These are phyloP conservation scores for Laetiporus sulphureus DNA, from an alignment of 1,284 basidiomycete species.

Conservation along the genomic window DNA sequence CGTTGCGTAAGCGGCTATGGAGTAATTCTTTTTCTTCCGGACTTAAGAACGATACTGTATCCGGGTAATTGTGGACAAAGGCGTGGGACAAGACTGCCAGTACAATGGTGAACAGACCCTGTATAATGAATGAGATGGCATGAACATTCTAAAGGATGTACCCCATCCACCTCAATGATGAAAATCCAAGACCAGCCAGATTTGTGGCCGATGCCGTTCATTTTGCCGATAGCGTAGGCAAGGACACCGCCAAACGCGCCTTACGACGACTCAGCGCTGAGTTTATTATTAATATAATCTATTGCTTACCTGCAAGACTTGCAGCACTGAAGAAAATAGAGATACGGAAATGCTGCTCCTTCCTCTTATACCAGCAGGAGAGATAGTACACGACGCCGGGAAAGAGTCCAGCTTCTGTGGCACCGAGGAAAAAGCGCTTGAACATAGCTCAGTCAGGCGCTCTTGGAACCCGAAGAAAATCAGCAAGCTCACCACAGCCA, in stretches of 20 bases:
- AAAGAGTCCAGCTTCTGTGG: slow-evolving; percentile 39
- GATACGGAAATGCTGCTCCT: slow-evolving; percentile 13
- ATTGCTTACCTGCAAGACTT: slow-evolving; percentile 39
- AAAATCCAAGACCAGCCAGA: slow-evolving; percentile 61
- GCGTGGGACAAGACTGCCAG: slow-evolving; percentile 29
- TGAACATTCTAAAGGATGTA: slow-evolving; percentile 35
- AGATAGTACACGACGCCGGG: slow-evolving; percentile 45
- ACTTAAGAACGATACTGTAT: slow-evolving; percentile 25
- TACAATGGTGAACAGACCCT: slow-evolving; percentile 33
- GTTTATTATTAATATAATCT: neutral
- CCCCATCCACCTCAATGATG: slow-evolving; percentile 39
- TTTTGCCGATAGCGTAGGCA: slow-evolving; percentile 47
- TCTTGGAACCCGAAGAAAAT: neutral
- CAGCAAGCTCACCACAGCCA: slow-evolving; percentile 38
- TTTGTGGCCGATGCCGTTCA: slow-evolving; percentile 40
- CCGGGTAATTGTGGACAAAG: slow-evolving; percentile 32
- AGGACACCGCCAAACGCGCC: slow-evolving; percentile 34
- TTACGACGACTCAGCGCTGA: slow-evolving; percentile 9
- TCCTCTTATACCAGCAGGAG: slow-evolving; percentile 30
- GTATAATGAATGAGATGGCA: slow-evolving; percentile 53
- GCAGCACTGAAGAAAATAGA: slow-evolving; percentile 49
- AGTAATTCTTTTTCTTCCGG: slow-evolving; percentile 25
- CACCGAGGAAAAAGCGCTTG: slow-evolving; percentile 43
- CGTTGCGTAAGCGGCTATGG: slow-evolving; percentile 25
- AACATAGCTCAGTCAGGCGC: slow-evolving; percentile 12